Base-by-base conservation (phyloP, 1,139 yeast genomes). In the Protomyces pachydermus region DNA sequence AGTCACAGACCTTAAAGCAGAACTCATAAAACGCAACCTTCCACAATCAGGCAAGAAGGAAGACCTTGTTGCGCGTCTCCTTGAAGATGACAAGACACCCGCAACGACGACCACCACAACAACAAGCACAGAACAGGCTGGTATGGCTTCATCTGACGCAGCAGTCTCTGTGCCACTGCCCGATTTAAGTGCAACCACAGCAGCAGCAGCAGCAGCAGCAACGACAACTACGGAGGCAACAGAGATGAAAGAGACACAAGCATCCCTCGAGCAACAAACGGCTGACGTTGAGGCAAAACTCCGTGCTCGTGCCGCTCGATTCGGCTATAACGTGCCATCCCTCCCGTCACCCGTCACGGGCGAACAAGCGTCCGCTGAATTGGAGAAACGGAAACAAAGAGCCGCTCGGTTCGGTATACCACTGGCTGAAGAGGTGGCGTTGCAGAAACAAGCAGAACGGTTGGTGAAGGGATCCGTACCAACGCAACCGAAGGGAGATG, bases 1-100 rank as follows among this genome's bases (percentile, higher is more conserved):
- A 39, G 97, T 91, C 58, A 85, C 87, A 48, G 96, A 90, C 78
- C 82, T 91, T 75, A 91, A 88, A 74, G 97, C 88, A 68, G 71
- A 84, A 65, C 82, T 93, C 71, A 86, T 87, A 71, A 77, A 80
- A 54, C 84, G 85, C 69, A 88, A 86, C 1, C 81, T 93, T 65
- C 74, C 95, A 3, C 78, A 81, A 6, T 84, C 86, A 54, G 98
- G 98, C 32, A 86, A 90, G 71, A 93, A 91, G 76, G 66, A 56
- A 45, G 67, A 65, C 48, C 57, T 65, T 42, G 56, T 65, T 34
- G 60, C 57, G 55, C 65, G 64, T 25, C 39, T 63, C 54, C 38
- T 16, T 25, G 67, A 52, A 38, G 35, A 50, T 39, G 64, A 61
- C 39, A 18, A n/a, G 48, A n/a, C 28, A 10, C 48, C 20, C 23